phyloP scores from a whole-genome alignment of 352 stramenopile species.

The Blastocystis hominis region DNA sequence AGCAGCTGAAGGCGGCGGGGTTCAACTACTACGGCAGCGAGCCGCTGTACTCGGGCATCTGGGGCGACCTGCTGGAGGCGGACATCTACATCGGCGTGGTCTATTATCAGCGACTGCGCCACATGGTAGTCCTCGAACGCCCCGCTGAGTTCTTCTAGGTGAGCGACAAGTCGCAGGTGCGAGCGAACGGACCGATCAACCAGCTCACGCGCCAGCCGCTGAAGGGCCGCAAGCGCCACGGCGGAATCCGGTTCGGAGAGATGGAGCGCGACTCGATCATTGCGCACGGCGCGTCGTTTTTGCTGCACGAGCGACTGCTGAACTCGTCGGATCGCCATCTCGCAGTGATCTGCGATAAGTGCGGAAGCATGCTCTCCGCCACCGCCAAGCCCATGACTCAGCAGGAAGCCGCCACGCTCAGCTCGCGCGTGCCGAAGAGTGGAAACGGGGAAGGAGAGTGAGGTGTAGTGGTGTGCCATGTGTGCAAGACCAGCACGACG shows the following conservation, averaged over 20 bases:
- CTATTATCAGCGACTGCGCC: slow-evolving; percentile 97
- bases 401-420: slow-evolving; percentile 68
- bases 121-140: slow-evolving; percentile 81
- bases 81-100: slow-evolving; percentile 99
- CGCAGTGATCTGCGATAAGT: slow-evolving; percentile 85
- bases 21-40: slow-evolving; percentile 98
- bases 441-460: background rate
- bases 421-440: slow-evolving; percentile 19
- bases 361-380: slow-evolving; percentile 75
- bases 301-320: slow-evolving; percentile 74
- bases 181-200: slow-evolving; percentile 92
- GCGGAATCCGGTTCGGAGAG: slow-evolving; percentile 96
- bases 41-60: slow-evolving; percentile 94
- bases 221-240: slow-evolving; percentile 96
- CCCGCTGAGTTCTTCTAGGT: background rate
- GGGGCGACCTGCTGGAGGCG: slow-evolving; percentile 91
- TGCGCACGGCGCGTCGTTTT: slow-evolving; percentile 77
- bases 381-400: slow-evolving; percentile 74
- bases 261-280: slow-evolving; percentile 98
- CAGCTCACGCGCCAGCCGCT: slow-evolving; percentile 95
- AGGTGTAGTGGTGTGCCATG: slow-evolving; percentile 63
- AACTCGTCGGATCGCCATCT: slow-evolving; percentile 98
- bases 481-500: slow-evolving; percentile 59
- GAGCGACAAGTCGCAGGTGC: slow-evolving; percentile 98
- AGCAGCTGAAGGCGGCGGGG: slow-evolving; percentile 87